Evolutionary conservation across 208 protist species (phyloP), one percentile per base, ranked within the genome.

Genomic region (Acanthamoeba culbertsoni): DNA sequence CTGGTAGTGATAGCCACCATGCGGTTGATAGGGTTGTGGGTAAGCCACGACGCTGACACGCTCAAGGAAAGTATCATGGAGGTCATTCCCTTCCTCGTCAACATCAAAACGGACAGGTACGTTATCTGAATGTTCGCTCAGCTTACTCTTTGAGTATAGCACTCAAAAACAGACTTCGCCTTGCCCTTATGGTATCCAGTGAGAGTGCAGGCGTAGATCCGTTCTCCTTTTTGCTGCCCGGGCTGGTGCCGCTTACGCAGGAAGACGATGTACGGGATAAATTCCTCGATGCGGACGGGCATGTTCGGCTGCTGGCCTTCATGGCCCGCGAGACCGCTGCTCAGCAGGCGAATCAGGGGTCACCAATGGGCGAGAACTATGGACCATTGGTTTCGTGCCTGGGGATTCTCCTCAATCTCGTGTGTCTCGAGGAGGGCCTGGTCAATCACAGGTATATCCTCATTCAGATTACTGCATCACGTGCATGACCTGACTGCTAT

Each of bases 11-110:
- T 91, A n/a, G 86, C 86, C 14, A 73, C 62, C 31, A 53, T 91
- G 86, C 86, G 86, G 26, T 57, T 91, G 26, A 31, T 91, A n/a
- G 86, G 86, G 16, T 40, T 73, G 31, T 91, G 86, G 86, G 40
- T 91, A 23, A 91, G 86, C 86, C 57, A 91, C 42, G 86, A 91
- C 31, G 33, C 86, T 33, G 86, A 91, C 20, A 73, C 86, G 37
- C 86, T 91, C 6, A 43, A 73, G 55, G 86, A 91, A 8, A 91
- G 62, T 16, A 3, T 91, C 10, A 14, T 37, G 28, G 37, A 45
- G 23, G 62, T 91, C 5, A 31, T 91, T 2, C 86, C 86, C 37
- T 91, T 75, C 35, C 26, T 91, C 2, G 28, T 91, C 26, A 65
- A 73, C 57, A 48, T 91, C 40, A 28, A 73, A 26, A 46, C 57